phyloP scores from a whole-genome alignment of 2,329 filamentous ascomycete species.

The Mycosphaerelloides madeirae region DNA sequence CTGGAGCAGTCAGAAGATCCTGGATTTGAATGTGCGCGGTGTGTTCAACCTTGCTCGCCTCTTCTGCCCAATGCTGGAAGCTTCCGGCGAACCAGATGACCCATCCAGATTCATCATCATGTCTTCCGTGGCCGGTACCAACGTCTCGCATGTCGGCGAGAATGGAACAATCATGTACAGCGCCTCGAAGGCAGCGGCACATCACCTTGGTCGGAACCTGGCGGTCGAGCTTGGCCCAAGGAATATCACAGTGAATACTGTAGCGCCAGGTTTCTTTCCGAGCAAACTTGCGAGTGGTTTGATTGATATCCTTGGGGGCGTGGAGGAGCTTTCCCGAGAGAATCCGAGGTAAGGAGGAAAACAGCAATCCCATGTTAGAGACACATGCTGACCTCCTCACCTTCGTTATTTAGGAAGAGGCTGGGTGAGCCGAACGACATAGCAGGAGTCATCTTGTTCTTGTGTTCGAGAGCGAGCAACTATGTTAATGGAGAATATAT shows the following conservation, averaged over 20 bases:
- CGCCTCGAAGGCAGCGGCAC: conserved; percentile 78
- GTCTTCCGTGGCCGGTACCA: conserved; percentile 72
- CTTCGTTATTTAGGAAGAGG: no score
- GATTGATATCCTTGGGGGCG: conserved; percentile 65
- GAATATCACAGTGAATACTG: conserved; percentile 69
- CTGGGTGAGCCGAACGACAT: conserved; percentile 71
- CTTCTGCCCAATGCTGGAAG: conserved; percentile 70
- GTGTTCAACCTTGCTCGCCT: conserved; percentile 56
- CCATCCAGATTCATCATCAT: conserved; percentile 80
- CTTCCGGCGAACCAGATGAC: conserved; percentile 54
- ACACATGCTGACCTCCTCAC: no score
- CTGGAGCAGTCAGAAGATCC: conserved; percentile 74
- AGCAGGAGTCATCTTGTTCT: conserved; percentile 67
- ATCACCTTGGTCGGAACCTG: conserved; percentile 76
- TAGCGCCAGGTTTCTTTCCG: conserved; percentile 64
- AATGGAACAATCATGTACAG: conserved; percentile 77
- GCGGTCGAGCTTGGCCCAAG: conserved; percentile 75
- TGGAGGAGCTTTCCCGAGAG: conserved; percentile 51
- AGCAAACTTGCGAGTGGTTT: conserved; percentile 68
- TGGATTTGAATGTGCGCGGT: conserved; percentile 85
- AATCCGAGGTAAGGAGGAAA: no score
- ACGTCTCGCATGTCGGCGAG: conserved; percentile 63
- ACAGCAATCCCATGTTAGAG: no score
- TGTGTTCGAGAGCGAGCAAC: conserved; percentile 60
- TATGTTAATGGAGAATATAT: conserved; percentile 69